Evolutionary conservation across 805 yeast species (phyloP).

Genomic region (Suhomyces kilbournensis): DNA sequence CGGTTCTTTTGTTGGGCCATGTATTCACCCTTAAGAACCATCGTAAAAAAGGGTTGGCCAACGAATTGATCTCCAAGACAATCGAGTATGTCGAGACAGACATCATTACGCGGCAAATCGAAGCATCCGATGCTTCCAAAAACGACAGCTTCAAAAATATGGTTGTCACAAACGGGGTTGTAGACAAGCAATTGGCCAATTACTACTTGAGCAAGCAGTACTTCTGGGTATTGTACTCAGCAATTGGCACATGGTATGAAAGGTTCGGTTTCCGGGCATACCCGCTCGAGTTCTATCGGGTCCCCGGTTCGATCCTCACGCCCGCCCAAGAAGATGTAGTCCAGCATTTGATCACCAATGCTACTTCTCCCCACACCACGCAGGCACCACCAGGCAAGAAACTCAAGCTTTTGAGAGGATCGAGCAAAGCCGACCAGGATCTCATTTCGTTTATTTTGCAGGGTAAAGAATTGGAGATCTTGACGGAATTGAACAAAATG

Average conservation of each 20-base stretch:
- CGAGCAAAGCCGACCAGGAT: constrained; percentile 24
- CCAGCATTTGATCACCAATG: constrained; percentile 17
- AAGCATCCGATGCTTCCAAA: constrained; percentile 18
- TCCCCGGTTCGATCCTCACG: constrained; percentile 22
- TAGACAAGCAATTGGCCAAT: constrained; percentile 30
- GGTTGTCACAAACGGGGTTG: constrained; percentile 26
- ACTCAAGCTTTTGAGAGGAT: constrained; percentile 23
- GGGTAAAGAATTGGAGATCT: constrained; percentile 32
- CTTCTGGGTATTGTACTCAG: constrained; percentile 61
- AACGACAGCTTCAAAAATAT: constrained; percentile 30
- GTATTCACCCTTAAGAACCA: constrained; percentile 27
- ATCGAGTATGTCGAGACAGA: constrained; percentile 31
- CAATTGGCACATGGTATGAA: constrained; percentile 64
- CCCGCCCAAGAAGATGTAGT: constrained; percentile 20
- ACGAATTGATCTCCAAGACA: constrained; percentile 21
- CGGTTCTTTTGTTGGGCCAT: constrained; percentile 22
- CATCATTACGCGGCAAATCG: constrained; percentile 24
- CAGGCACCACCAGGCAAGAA: constrained; percentile 23
- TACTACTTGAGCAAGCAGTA: constrained; percentile 35
- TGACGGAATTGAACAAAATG: constrained; percentile 36
- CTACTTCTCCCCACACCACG: not conserved
- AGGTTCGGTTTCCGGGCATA: constrained; percentile 54
- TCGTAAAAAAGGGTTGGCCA: constrained; percentile 30
- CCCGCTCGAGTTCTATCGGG: constrained; percentile 32
- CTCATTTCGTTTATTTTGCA: constrained; percentile 31